Evolutionary conservation across 495 filamentous ascomycete genomes (phyloP), one percentile per base, ranked within the genome.

Genomic region (Aspergillus homomorphus): DNA sequence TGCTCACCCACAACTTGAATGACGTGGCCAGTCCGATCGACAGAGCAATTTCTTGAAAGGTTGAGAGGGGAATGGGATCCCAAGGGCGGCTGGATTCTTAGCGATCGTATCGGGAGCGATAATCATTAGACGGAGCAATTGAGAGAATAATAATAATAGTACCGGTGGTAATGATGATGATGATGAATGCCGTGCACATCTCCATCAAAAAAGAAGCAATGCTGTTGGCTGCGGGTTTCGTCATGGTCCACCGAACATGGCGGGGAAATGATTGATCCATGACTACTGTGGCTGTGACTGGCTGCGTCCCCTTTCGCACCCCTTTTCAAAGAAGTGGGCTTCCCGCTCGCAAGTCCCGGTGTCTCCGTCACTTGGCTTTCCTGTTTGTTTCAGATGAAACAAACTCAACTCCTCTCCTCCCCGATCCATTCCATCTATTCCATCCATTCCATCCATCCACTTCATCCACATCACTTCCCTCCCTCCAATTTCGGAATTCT

Each of bases 251-350:
- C 58, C 15, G 0, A 10, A 10, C 12, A 7, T 24, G 15, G 22
- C n/a, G 45, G 58, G 38, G 33, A 51, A 38, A 41, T n/a, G 30
- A 16, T 56, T 60, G 45, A 38, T 42, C 58, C 26, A 14, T 20
- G 4, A 42, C 55, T 43, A 53, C 38, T 9, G 41, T 56, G 42
- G 53, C 58, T 54, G 28, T 56, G 38, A 61, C 7, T 38, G 48
- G n/a, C 23, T 15, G 15, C 19, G 22, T 52, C 21, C 49, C 56
- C 33, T 44, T 51, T 45, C 55, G 45, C 45, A 24, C 16, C 16
- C 56, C 21, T 22, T 45, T 41, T 43, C 44, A 26, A 54, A 41
- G 33, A n/a, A n/a, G n/a, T n/a, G n/a, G n/a, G n/a, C n/a, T n/a
- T n/a, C n/a, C n/a, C n/a, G n/a, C n/a, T n/a, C n/a, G n/a, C n/a